Conservation (phyloP, 257 asterid species). For the Agastache rugosa region DNA sequence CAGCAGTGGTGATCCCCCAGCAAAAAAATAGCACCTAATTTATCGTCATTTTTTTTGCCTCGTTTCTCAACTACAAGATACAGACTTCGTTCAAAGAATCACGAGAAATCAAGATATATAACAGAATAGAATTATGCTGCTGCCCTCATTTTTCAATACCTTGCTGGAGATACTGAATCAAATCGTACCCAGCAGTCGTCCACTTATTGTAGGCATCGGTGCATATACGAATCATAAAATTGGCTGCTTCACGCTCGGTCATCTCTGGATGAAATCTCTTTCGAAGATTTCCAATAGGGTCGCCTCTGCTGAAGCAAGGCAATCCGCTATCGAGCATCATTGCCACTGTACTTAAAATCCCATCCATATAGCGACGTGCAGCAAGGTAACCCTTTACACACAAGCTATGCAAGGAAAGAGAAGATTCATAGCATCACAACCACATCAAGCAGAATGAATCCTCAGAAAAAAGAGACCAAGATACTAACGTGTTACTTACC, state of each 20-base stretch:
- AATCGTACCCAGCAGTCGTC: slow-evolving; percentile 96
- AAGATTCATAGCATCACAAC: slow-evolving; percentile 22
- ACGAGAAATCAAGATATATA: slow-evolving; percentile 39
- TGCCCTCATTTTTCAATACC: slow-evolving; percentile 87
- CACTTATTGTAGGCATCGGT: slow-evolving; percentile 96
- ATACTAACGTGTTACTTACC: slow-evolving; percentile 47
- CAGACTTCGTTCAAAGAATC: slow-evolving; percentile 6
- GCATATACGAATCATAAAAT: slow-evolving; percentile 85
- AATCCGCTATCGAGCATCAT: slow-evolving; percentile 94
- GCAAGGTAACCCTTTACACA: slow-evolving; percentile 99
- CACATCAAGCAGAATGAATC: neutral
- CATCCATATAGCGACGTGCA: slow-evolving; percentile 93
- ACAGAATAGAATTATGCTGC: neutral
- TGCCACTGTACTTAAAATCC: slow-evolving; percentile 75
- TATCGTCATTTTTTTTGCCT: neutral
- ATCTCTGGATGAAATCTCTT: slow-evolving; percentile 97
- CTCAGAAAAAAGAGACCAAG: neutral
- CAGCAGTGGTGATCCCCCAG: slow-evolving; percentile 30
- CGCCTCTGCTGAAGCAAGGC: slow-evolving; percentile 99
- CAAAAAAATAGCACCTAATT: slow-evolving; percentile 32
- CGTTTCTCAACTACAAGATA: slow-evolving; percentile 35
- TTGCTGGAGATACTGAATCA: slow-evolving; percentile 96
- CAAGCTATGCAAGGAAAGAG: slow-evolving; percentile 56
- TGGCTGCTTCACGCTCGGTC: slow-evolving; percentile 99
- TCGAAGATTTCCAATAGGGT: slow-evolving; percentile 94